Conservation (phyloP, 805 yeast species). For the Starmerella apis region DNA sequence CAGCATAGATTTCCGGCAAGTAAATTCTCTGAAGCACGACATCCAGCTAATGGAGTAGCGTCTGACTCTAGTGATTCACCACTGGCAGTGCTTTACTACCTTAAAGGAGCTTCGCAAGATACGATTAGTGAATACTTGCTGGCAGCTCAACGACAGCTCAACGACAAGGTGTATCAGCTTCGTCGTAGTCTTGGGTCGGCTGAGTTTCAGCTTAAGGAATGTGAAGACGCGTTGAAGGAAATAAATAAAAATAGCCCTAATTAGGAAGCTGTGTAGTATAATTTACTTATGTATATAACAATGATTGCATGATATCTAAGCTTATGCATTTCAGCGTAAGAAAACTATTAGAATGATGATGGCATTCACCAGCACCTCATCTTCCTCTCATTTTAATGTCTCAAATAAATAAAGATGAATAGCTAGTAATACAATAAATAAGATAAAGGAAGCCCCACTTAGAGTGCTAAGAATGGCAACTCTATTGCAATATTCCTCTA, state of each 20-base stretch:
- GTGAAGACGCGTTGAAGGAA: conserved; percentile 26
- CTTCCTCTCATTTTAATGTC: no score
- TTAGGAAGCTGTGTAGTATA: not conserved
- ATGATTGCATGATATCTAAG: not conserved
- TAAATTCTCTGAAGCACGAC: not conserved
- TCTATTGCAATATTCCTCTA: no score
- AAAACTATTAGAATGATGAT: no score
- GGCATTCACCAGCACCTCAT: no score
- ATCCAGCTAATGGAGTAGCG: not conserved
- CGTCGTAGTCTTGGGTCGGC: conserved; percentile 25
- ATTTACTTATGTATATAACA: not conserved
- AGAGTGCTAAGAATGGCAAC: not conserved
- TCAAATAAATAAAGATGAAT: not conserved
- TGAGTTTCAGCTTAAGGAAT: conserved; percentile 27
- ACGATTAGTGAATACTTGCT: conserved; percentile 30
- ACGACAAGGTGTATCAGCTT: conserved; percentile 29
- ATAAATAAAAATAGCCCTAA: not conserved
- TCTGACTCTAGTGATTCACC: conserved; percentile 19
- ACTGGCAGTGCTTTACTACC: conserved; percentile 26
- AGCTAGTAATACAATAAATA: not conserved
- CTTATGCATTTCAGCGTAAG: no score
- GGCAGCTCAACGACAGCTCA: conserved; percentile 30
- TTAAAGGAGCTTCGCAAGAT: conserved; percentile 24
- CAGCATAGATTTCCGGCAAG: no score
- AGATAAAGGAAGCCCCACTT: not conserved